Base-by-base conservation (phyloP, 768 basidiomycete species). In the Lentinula aciculospora region DNA sequence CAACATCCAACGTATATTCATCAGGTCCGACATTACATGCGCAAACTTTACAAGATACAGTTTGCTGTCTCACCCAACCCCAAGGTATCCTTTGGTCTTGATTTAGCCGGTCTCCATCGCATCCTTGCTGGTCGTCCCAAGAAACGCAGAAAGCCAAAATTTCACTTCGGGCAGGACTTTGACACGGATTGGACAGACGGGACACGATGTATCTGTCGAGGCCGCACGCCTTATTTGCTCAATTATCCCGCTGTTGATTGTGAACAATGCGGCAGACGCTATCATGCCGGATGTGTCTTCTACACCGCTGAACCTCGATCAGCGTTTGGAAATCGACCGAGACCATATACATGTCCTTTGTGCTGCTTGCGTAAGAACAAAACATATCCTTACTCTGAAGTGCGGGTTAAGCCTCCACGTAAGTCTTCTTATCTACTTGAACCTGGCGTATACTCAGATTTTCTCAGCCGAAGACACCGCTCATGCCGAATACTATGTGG, bases 1-100 rank as follows among this genome's bases (percentile, higher is more conserved):
- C 90, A 90, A 66, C 82, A 84, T n/a, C 73, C 77, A 3, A 88
- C 89, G 56, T 88, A 86, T 64, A 85, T 93, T 39, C 81, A 86
- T 15, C 91, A 92, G 68, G 89, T 92, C 12, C 83, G 91, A 31
- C 92, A 94, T 68, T 93, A 87, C 68, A 92, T 94, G 89, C 86
- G 91, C 62, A 94, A 94, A 72, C 74, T 93, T 15, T 93, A 86
- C 76, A 88, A 85, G 73, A 89, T 94, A 53, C 91, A 92, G 70
- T 92, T 94, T 66, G 85, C 87, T n/a, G 86, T 94, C 9, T 88
- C 88, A 0, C 88, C 89, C 2, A 88, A 82, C 59, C 86, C 84
- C 1, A 89, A 91, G 48, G 81, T 89, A 1, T 91, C 89, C 1
- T 93, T 85, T 63, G 91, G 91, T 15, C 75, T 94, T 27, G 89